Percentiles rank a stretch among this genome's conserved stretches.
phyloP scores from a whole-genome alignment of 306 rosid genomes.

The Quercus berberidifolia region DNA sequence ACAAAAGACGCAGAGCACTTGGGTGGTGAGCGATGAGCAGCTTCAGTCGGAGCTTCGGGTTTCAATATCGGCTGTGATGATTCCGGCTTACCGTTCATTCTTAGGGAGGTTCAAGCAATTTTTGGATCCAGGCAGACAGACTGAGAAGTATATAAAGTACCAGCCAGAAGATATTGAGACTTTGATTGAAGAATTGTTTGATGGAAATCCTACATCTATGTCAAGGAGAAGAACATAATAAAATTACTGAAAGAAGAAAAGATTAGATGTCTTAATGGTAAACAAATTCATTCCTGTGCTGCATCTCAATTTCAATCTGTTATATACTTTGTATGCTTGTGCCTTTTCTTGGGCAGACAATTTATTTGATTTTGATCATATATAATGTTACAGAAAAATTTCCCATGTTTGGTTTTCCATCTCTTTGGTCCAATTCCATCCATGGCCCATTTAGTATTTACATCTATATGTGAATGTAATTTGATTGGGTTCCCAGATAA shows the following conservation, averaged over 20 bases:
- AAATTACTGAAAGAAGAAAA: not conserved
- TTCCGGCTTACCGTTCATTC: constrained; percentile 77
- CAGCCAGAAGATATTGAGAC: constrained; percentile 80
- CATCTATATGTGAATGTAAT: no score
- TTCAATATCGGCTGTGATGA: constrained; percentile 65
- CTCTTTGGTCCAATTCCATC: not conserved
- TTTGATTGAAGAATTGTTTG: constrained; percentile 64
- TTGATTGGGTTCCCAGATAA: no score
- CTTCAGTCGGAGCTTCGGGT: constrained; percentile 76
- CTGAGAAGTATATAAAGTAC: constrained; percentile 70
- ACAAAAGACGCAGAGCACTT: constrained; percentile 63
- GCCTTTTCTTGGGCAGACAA: not conserved
- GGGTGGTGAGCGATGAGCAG: constrained; percentile 83
- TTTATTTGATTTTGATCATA: not conserved
- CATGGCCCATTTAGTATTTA: no score
- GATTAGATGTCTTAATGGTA: no score
- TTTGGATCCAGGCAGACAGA: constrained; percentile 48
- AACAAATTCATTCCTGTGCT: no score
- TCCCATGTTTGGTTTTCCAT: not conserved
- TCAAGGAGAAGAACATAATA: constrained; percentile 30
- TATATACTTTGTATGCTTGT: not conserved
- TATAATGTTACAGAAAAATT: not conserved
- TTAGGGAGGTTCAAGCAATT: constrained; percentile 67
- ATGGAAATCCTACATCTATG: constrained; percentile 48
- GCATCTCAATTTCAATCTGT: not conserved